phyloP scores from a whole-genome alignment of 2,329 filamentous ascomycete genomes.

The Trichoderma koningii region DNA sequence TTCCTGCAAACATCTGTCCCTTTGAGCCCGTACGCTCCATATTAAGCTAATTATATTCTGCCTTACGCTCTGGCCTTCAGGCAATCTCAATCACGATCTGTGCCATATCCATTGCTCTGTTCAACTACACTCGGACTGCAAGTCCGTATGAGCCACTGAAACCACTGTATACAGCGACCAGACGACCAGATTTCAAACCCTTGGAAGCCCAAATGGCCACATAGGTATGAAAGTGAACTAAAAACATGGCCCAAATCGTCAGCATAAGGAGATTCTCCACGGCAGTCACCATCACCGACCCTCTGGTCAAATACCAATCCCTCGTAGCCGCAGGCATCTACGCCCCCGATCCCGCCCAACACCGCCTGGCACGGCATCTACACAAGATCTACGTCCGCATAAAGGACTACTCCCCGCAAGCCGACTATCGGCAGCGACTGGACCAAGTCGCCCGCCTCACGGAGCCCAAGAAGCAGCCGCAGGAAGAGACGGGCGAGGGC shows the following conservation, averaged over 20 bases:
- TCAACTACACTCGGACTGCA: too few species aligned
- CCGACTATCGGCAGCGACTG: constrained; percentile 68
- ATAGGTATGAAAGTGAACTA: too few species aligned
- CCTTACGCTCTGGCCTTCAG: too few species aligned
- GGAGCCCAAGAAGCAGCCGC: constrained; percentile 35
- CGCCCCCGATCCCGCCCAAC: constrained; percentile 69
- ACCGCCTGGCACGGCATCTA: constrained; percentile 72
- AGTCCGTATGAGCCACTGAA: too few species aligned
- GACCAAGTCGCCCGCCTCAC: constrained; percentile 58
- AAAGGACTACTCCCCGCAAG: constrained; percentile 74
- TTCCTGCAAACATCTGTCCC: background rate
- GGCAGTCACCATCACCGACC: constrained; percentile 67
- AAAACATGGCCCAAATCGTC: background rate
- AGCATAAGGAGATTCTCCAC: constrained; percentile 45
- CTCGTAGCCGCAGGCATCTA: constrained; percentile 68
- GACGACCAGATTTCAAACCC: background rate
- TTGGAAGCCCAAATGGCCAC: background rate
- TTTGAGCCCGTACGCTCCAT: background rate
- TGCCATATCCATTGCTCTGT: background rate
- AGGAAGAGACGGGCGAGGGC: constrained; percentile 38
- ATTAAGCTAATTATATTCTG: too few species aligned
- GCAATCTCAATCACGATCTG: too few species aligned
- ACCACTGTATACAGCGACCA: background rate
- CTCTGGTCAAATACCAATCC: constrained; percentile 73
- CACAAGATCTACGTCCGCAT: constrained; percentile 74